Evolutionary conservation across 2,329 filamentous ascomycete species (phyloP).

Genomic region (Calcarisporium arbuscula): DNA sequence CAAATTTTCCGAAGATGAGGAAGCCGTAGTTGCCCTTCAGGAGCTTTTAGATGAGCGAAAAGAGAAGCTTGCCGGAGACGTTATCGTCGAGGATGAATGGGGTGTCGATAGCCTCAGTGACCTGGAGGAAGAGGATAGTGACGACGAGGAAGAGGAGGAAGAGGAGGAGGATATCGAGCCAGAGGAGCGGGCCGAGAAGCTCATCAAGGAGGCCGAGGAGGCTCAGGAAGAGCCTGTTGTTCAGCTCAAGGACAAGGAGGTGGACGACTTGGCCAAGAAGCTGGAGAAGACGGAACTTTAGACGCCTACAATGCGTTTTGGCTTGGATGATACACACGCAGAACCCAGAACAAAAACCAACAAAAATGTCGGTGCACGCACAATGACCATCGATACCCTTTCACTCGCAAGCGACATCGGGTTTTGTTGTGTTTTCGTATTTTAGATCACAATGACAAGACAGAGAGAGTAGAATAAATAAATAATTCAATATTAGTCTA

Average conservation of each 20-base stretch:
- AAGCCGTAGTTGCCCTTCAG: constrained; percentile 60
- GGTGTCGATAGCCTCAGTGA: constrained; percentile 82
- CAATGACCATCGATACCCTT: constrained; percentile 25
- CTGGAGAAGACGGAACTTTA: constrained; percentile 64
- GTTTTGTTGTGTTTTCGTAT: no score
- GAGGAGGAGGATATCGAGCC: constrained; percentile 58
- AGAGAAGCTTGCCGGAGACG: constrained; percentile 60
- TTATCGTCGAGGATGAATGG: constrained; percentile 72
- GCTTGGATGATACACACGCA: constrained; percentile 21
- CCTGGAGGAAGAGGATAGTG: constrained; percentile 69
- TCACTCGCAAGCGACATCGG: no score
- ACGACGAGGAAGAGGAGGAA: constrained; percentile 62
- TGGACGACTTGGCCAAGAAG: constrained; percentile 72
- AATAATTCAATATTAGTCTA: no score
- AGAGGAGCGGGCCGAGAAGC: constrained; percentile 62
- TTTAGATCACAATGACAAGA: no score
- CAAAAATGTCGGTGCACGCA: no score
- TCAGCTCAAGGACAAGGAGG: constrained; percentile 65
- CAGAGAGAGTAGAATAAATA: no score
- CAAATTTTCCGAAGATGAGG: constrained; percentile 83
- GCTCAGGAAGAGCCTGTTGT: constrained; percentile 69
- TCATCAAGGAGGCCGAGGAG: constrained; percentile 62
- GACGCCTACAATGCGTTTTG: constrained; percentile 8
- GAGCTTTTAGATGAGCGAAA: constrained; percentile 71
- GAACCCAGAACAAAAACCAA: no score